Evolutionary conservation across 139 green algal genomes (phyloP).

Genomic region (Eudorina sp.): DNA sequence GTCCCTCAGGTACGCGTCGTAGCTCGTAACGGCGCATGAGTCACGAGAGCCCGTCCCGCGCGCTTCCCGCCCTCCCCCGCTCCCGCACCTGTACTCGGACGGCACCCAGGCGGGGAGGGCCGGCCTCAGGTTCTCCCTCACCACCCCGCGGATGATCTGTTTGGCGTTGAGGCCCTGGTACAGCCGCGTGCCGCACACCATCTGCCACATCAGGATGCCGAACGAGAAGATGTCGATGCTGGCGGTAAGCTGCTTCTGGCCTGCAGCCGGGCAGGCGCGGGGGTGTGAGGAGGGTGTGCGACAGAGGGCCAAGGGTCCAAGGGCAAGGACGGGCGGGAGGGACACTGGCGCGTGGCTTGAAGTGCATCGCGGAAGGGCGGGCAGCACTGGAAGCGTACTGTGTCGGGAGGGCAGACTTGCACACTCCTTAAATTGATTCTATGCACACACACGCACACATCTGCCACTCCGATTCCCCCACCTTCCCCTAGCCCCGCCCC

Average conservation of each 20-base stretch:
- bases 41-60: background rate
- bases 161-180: conserved; percentile 40
- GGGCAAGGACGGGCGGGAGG: too few species aligned
- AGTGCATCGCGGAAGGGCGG: too few species aligned
- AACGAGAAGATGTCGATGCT: conserved; percentile 38
- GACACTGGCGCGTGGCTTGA: too few species aligned
- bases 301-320: too few species aligned
- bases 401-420: too few species aligned
- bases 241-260: conserved; percentile 37
- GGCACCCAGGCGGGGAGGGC: conserved; percentile 35
- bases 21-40: background rate
- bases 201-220: conserved; percentile 47
- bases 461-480: too few species aligned
- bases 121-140: conserved; percentile 28
- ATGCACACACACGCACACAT: too few species aligned
- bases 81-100: conserved; percentile 21
- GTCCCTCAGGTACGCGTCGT: too few species aligned
- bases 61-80: background rate
- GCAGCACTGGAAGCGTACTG: too few species aligned
- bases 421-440: too few species aligned
- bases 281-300: background rate
- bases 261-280: background rate
- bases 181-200: conserved; percentile 39
- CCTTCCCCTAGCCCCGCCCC: background rate
- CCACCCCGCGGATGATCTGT: conserved; percentile 45